Conservation (phyloP, 768 basidiomycete genomes). For the Psilocybe sp. region DNA sequence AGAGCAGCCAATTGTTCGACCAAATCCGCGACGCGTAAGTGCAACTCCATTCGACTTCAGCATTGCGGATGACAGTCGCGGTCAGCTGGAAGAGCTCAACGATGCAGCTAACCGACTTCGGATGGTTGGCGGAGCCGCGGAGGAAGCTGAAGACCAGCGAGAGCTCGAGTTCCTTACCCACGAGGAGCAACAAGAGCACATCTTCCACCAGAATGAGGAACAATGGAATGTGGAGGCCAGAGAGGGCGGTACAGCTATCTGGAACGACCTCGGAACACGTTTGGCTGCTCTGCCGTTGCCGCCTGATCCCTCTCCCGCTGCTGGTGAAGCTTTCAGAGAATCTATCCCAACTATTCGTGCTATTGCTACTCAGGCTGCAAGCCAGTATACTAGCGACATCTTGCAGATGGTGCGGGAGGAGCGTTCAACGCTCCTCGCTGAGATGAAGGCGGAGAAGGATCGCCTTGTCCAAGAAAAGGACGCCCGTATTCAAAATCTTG, state of each 20-base stretch:
- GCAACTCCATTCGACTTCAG: slow-evolving; percentile 40
- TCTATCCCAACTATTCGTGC: slow-evolving; percentile 36
- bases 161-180: slow-evolving; percentile 61
- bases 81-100: slow-evolving; percentile 53
- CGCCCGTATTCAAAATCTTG: slow-evolving; percentile 54
- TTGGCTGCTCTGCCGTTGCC: slow-evolving; percentile 32
- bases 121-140: slow-evolving; percentile 44
- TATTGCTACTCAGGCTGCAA: slow-evolving; percentile 51
- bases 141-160: slow-evolving; percentile 60
- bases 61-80: slow-evolving; percentile 44
- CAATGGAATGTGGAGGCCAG: slow-evolving; percentile 55
- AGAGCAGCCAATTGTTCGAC: slow-evolving; percentile 7
- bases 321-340: slow-evolving; percentile 29
- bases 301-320: slow-evolving; percentile 9
- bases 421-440: slow-evolving; percentile 46
- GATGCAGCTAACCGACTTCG: slow-evolving; percentile 53
- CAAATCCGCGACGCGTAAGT: too few relatives aligned
- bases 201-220: slow-evolving; percentile 32
- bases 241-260: slow-evolving; percentile 45
- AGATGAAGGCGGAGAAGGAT: slow-evolving; percentile 42
- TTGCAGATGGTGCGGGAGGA: slow-evolving; percentile 57
- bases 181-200: slow-evolving; percentile 54
- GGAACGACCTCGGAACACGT: slow-evolving; percentile 36
- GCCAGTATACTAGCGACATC: slow-evolving; percentile 56
- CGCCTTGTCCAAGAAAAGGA: slow-evolving; percentile 50